A percentile compares a stretch with the other conserved stretches of the same genome.
phyloP scores from a whole-genome alignment of 495 filamentous ascomycete genomes.

The Lasiosphaeria ovina region DNA sequence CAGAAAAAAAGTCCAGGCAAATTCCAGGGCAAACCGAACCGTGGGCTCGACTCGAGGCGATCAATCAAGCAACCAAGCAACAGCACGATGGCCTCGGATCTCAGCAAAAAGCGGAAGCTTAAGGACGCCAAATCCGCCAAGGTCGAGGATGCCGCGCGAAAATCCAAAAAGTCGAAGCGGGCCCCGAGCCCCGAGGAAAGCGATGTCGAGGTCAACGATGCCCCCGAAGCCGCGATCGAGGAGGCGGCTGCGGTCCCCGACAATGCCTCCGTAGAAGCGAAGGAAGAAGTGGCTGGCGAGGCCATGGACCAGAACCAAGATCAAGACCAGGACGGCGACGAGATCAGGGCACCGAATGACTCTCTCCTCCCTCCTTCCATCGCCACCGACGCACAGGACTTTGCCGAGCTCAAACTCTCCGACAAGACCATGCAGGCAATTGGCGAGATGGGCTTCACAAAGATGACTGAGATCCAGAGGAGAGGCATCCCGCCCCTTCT shows the following conservation, averaged over 20 bases:
- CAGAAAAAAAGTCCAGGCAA: constrained; percentile 9
- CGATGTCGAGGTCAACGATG: constrained; percentile 20
- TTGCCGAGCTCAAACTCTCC: constrained; percentile 81
- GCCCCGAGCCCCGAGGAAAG: constrained; percentile 22
- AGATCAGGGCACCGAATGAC: constrained; percentile 15
- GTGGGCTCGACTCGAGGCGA: neutral
- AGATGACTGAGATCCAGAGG: constrained; percentile 94
- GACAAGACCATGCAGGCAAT: constrained; percentile 86
- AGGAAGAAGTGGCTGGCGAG: constrained; percentile 18
- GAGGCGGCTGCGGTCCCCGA: neutral
- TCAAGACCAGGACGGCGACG: constrained; percentile 26
- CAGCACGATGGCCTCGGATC: constrained; percentile 40
- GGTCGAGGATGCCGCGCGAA: constrained; percentile 25
- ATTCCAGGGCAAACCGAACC: neutral
- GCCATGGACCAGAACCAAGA: constrained; percentile 27
- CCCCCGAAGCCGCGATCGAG: constrained; percentile 11
- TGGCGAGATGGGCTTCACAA: constrained; percentile 85
- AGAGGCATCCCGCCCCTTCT: constrained; percentile 83
- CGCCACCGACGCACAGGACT: constrained; percentile 45
- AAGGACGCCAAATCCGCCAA: constrained; percentile 38
- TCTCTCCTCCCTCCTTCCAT: constrained; percentile 32
- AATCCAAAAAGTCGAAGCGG: constrained; percentile 30
- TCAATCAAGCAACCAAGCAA: constrained; percentile 15
- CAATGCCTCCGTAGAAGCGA: constrained; percentile 3
- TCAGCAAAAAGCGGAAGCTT: constrained; percentile 49